These are phyloP conservation scores for Ceratocystis eucalypticola DNA, from an alignment of 2,329 filamentous ascomycete genomes.

Conservation along the genomic window DNA sequence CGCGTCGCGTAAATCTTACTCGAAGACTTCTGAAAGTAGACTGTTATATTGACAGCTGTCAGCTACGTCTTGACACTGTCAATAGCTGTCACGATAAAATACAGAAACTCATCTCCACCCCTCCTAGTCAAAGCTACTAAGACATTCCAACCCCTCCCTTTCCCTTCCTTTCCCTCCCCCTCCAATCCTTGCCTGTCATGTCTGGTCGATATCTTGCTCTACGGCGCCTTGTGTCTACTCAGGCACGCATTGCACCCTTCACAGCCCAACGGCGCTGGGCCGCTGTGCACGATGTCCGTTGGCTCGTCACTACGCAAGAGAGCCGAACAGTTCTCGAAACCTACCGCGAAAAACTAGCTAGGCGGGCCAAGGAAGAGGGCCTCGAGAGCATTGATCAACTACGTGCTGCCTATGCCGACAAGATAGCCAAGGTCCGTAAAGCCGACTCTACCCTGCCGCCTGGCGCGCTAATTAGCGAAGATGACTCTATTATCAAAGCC, in stretches of 20 bases:
- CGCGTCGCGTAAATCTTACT: background rate
- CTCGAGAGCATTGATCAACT: slow-evolving; percentile 57
- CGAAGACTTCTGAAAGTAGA: background rate
- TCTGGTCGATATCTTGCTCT: slow-evolving; percentile 11
- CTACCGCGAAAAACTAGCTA: slow-evolving; percentile 72
- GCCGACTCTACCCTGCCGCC: slow-evolving; percentile 40
- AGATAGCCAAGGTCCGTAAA: slow-evolving; percentile 59
- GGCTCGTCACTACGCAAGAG: slow-evolving; percentile 64
- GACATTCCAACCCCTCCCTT: background rate
- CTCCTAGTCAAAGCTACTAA: background rate
- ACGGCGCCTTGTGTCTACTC: slow-evolving; percentile 12
- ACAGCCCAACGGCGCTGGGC: slow-evolving; percentile 65
- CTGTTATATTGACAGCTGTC: background rate
- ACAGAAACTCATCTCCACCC: background rate
- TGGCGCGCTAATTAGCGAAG: slow-evolving; percentile 12
- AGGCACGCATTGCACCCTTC: slow-evolving; percentile 15
- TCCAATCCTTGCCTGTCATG: slow-evolving; percentile 4
- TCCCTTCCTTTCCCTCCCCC: no score
- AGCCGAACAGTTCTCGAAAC: slow-evolving; percentile 61
- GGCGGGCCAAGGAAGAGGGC: slow-evolving; percentile 66
- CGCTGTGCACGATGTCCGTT: slow-evolving; percentile 82
- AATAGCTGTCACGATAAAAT: background rate
- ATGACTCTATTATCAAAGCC: background rate
- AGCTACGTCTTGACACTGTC: background rate
- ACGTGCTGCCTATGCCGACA: slow-evolving; percentile 70